A percentile compares a stretch with the other conserved stretches of the same genome.
phyloP scores from a whole-genome alignment of 495 filamentous ascomycete genomes.

The Neurospora sp. region DNA sequence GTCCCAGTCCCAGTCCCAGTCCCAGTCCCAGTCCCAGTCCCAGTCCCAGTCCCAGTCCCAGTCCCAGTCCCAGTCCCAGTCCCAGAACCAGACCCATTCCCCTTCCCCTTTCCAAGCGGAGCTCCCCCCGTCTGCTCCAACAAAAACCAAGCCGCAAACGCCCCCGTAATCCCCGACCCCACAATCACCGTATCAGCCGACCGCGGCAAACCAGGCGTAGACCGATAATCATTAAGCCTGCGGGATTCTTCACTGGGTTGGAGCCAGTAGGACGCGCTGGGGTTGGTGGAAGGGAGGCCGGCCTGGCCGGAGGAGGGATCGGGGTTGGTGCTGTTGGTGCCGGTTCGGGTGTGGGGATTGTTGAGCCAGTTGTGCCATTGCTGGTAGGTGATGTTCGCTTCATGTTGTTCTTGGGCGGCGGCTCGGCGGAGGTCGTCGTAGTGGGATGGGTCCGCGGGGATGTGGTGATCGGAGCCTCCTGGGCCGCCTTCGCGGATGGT shows the following conservation, averaged over 20 bases:
- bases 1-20: not conserved
- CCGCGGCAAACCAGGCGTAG: constrained; percentile 49
- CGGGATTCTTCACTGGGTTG: constrained; percentile 37
- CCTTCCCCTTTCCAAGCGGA: too few species aligned
- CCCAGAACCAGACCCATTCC: too few species aligned
- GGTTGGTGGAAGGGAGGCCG: constrained; percentile 35
- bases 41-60: too few species aligned
- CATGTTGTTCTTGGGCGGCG: not conserved
- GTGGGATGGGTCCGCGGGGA: not conserved
- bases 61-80: too few species aligned
- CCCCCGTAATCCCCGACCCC: constrained; percentile 63
- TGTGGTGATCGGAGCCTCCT: not conserved
- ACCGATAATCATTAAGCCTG: constrained; percentile 47
- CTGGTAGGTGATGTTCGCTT: not conserved
- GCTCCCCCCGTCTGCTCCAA: constrained; percentile 24
- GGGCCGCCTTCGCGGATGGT: not conserved
- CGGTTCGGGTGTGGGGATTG: not conserved
- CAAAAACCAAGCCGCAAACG: constrained; percentile 55
- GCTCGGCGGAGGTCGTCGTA: not conserved
- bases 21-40: not conserved
- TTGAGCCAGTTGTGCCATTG: not conserved
- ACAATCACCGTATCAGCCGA: constrained; percentile 59
- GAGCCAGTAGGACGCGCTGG: constrained; percentile 69
- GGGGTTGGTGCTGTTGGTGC: not conserved
- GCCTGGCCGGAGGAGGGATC: too few species aligned